A percentile compares a stretch with the other conserved stretches of the same genome.
Conservation (phyloP, 768 basidiomycete genomes). For the Lyophyllum semitale region DNA sequence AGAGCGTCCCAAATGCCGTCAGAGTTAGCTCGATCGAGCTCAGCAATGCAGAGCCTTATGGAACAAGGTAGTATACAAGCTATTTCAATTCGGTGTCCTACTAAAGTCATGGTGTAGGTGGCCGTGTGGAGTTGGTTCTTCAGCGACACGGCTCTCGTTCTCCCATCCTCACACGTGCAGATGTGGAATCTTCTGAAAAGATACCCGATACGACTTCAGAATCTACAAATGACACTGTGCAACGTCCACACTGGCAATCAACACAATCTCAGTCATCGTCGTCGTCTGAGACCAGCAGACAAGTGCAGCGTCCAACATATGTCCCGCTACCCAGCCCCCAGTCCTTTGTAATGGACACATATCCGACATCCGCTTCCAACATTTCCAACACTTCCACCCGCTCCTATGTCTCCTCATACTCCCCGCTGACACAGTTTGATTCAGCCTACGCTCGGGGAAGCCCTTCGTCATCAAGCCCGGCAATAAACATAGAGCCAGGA, state of each 20-base stretch:
- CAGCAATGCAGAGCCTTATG: conserved; percentile 68
- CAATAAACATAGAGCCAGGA: conserved; percentile 46
- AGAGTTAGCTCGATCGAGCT: conserved; percentile 31
- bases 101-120: conserved; percentile 36
- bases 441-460: conserved; percentile 36
- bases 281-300: not conserved
- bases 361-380: conserved; percentile 22
- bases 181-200: conserved; percentile 1
- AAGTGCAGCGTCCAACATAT: conserved; percentile 34
- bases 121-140: conserved; percentile 57
- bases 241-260: conserved; percentile 1
- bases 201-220: not conserved
- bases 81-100: not conserved
- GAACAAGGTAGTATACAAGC: conserved; percentile 47
- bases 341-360: conserved; percentile 30
- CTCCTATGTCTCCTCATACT: conserved; percentile 25
- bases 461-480: conserved; percentile 37
- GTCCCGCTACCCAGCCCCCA: conserved; percentile 37
- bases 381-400: conserved; percentile 23
- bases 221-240: not conserved
- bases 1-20: conserved; percentile 28
- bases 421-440: conserved; percentile 40
- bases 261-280: conserved; percentile 5
- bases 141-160: conserved; percentile 37
- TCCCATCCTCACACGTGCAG: conserved; percentile 17